Percentiles rank a stretch among this genome's conserved stretches.
Evolutionary conservation across 805 yeast genomes (phyloP).

Genomic region (Candida sakaeoensis): DNA sequence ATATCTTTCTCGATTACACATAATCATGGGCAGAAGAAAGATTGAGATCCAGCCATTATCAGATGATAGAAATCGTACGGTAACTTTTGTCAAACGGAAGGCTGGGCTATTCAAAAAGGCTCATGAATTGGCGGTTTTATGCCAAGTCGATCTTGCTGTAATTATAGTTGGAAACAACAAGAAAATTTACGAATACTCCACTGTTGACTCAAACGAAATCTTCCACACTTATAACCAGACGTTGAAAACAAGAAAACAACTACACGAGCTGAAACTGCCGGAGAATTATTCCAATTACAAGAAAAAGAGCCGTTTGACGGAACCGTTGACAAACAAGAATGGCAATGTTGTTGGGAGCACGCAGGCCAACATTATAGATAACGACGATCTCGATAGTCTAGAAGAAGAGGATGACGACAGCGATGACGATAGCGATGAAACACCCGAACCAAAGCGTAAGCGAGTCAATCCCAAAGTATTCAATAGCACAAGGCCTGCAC

Average conservation of each 20-base stretch:
- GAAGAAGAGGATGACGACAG: constrained; percentile 14
- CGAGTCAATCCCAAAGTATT: constrained; percentile 8
- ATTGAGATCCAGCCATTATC: constrained; percentile 87
- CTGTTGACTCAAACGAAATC: constrained; percentile 51
- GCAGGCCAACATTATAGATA: constrained; percentile 11
- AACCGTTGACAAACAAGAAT: constrained; percentile 12
- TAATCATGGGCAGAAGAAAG: constrained; percentile 89
- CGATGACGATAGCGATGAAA: constrained; percentile 20
- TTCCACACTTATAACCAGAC: constrained; percentile 20
- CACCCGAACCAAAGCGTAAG: constrained; percentile 28
- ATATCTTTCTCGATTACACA: neutral
- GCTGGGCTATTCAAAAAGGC: constrained; percentile 91
- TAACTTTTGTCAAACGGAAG: constrained; percentile 89
- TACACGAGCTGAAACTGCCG: constrained; percentile 61
- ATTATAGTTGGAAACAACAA: constrained; percentile 81
- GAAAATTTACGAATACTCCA: constrained; percentile 79
- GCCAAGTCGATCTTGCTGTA: constrained; percentile 91
- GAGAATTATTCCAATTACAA: constrained; percentile 62
- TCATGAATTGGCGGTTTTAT: constrained; percentile 80
- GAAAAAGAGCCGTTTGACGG: constrained; percentile 28
- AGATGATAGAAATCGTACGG: constrained; percentile 83
- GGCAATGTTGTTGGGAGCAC: constrained; percentile 10
- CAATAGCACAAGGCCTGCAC: constrained; percentile 12
- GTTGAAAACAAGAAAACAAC: constrained; percentile 20
- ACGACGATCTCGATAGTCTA: constrained; percentile 14